A percentile compares a stretch with the other conserved stretches of the same genome.
These are phyloP conservation scores for Gossypium bickii DNA, from an alignment of 345 rosid species.

Conservation along the genomic window DNA sequence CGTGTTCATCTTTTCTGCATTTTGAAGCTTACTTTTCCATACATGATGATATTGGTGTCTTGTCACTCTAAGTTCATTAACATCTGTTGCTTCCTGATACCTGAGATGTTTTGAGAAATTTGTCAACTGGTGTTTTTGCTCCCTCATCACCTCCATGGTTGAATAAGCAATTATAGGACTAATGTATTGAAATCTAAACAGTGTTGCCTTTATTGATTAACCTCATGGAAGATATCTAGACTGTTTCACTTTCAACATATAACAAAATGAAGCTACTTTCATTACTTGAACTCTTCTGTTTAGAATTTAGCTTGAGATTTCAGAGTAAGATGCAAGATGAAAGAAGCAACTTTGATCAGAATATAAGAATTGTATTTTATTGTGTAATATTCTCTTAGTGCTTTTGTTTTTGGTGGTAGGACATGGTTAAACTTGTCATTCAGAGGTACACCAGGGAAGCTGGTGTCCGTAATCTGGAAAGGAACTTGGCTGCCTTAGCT, in stretches of 20 bases:
- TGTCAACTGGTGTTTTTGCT: background rate
- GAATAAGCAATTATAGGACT: background rate
- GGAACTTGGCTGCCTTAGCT: slow-evolving; percentile 92
- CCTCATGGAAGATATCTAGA: slow-evolving; percentile 1
- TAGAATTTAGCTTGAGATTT: background rate
- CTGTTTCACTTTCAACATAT: background rate
- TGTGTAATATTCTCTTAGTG: background rate
- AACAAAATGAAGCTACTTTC: background rate
- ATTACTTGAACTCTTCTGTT: background rate
- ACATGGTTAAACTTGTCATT: slow-evolving; percentile 74
- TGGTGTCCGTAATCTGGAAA: slow-evolving; percentile 86
- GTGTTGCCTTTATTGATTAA: background rate
- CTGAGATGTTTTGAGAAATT: background rate
- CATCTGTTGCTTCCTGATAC: background rate
- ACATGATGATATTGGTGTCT: background rate
- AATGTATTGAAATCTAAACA: background rate
- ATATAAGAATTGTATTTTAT: background rate
- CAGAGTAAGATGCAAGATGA: background rate
- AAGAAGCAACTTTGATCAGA: background rate
- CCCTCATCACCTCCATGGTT: background rate
- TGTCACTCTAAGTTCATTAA: background rate
- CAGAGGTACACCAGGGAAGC: slow-evolving; percentile 98
- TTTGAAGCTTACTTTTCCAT: background rate
- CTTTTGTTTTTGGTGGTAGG: slow-evolving; percentile 36
- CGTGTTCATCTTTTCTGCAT: background rate